A percentile compares a stretch with the other conserved stretches of the same genome.
Conservation (phyloP, 257 asterid genomes). For the Solanum sitiens region DNA sequence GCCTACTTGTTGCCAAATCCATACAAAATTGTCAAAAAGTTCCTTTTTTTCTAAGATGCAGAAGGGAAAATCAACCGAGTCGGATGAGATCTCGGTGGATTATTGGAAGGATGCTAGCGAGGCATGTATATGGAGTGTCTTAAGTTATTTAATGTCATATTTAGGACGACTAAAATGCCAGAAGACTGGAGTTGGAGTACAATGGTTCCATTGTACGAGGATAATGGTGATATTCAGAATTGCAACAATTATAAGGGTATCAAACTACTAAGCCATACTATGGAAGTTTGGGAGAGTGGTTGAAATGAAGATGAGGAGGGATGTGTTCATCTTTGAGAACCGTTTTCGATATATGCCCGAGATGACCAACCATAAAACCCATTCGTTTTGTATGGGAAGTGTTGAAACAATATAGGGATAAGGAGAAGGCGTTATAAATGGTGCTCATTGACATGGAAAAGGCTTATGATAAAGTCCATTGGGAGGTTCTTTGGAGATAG, state of each 20-base stretch:
- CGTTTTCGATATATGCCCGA: neutral
- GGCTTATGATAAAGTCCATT: neutral
- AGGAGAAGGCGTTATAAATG: neutral
- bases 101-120: neutral
- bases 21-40: neutral
- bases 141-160: neutral
- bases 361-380: neutral
- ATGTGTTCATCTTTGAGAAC: neutral
- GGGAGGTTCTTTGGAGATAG: neutral
- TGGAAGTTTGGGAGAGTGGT: neutral
- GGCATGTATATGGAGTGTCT: neutral
- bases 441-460: neutral
- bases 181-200: neutral
- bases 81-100: neutral
- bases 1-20: neutral
- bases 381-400: neutral
- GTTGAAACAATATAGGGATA: neutral
- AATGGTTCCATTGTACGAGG: neutral
- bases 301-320: neutral
- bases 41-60: neutral
- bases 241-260: neutral
- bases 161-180: neutral
- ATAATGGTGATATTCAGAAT: neutral
- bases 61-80: neutral
- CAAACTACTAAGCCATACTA: neutral